Conservation (phyloP, 1,284 basidiomycete species). For the Puccinia novopanici region DNA sequence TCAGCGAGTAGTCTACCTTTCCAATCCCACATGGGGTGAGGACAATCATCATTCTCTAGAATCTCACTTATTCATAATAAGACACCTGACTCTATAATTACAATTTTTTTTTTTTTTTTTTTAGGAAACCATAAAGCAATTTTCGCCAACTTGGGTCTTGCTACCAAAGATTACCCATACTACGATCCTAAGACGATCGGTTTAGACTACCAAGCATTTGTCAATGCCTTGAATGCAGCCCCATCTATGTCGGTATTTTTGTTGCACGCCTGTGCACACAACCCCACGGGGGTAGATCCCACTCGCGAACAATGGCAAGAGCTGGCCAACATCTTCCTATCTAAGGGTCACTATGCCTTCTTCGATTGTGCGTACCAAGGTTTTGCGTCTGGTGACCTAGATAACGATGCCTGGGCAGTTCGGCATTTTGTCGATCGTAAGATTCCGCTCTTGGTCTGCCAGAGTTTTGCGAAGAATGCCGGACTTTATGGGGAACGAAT, state of each 20-base stretch:
- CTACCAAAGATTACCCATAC: constrained; percentile 80
- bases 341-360: constrained; percentile 81
- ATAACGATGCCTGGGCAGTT: constrained; percentile 88
- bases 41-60: constrained; percentile 36
- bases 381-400: constrained; percentile 78
- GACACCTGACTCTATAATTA: not conserved
- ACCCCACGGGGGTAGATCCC: constrained; percentile 93
- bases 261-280: constrained; percentile 90
- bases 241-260: constrained; percentile 79
- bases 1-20: constrained; percentile 72
- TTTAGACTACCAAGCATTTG: constrained; percentile 77
- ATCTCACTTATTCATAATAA: not conserved
- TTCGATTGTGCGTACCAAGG: constrained; percentile 96
- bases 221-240: constrained; percentile 68
- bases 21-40: constrained; percentile 90
- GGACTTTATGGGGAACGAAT: constrained; percentile 89
- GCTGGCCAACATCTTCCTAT: constrained; percentile 73
- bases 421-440: constrained; percentile 79
- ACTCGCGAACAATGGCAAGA: constrained; percentile 82
- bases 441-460: constrained; percentile 82
- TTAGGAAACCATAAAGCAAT: constrained; percentile 87
- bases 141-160: constrained; percentile 78
- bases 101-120: not conserved
- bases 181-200: constrained; percentile 87
- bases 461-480: constrained; percentile 95